Conservation (phyloP, 2,329 filamentous ascomycete species). For the Colletotrichum cuscutae region DNA sequence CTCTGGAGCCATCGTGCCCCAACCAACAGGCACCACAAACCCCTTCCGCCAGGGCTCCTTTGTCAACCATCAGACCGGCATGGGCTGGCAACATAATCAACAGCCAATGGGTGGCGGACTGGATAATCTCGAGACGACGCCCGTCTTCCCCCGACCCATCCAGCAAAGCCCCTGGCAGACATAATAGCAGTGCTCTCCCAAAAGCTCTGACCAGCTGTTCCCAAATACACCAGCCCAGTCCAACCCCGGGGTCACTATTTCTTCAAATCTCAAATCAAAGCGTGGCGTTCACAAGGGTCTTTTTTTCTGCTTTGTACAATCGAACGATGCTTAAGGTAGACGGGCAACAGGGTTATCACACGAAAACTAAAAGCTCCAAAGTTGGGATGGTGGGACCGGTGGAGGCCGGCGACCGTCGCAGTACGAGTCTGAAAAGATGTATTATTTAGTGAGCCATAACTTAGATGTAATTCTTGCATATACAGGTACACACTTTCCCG, state of each 20-base stretch:
- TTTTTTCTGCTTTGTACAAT: conserved; percentile 27
- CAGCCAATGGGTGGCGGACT: conserved; percentile 84
- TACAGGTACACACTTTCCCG: not conserved
- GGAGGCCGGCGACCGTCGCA: not conserved
- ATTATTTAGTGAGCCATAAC: conserved; percentile 34
- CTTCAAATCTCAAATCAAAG: conserved; percentile 43
- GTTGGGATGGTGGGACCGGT: not conserved
- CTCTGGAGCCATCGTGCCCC: conserved; percentile 68
- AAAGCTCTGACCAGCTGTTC: not conserved
- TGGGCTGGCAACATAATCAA: conserved; percentile 86
- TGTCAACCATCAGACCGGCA: conserved; percentile 86
- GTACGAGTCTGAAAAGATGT: conserved; percentile 28
- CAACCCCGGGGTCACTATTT: conserved; percentile 36
- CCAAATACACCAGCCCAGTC: conserved; percentile 21
- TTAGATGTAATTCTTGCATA: conserved; percentile 35
- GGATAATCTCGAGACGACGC: conserved; percentile 81
- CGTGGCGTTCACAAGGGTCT: conserved; percentile 44
- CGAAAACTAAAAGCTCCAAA: conserved; percentile 17
- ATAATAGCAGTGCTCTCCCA: conserved; percentile 12
- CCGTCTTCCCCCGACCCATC: conserved; percentile 85
- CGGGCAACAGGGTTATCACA: conserved; percentile 37
- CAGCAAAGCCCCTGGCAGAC: conserved; percentile 70
- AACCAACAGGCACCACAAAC: conserved; percentile 90
- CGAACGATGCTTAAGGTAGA: conserved; percentile 34
- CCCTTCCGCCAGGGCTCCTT: conserved; percentile 94